Percentiles rank a stretch among this genome's conserved stretches.
Conservation (phyloP, 495 filamentous ascomycete genomes). For the Bombardia bombarda region DNA sequence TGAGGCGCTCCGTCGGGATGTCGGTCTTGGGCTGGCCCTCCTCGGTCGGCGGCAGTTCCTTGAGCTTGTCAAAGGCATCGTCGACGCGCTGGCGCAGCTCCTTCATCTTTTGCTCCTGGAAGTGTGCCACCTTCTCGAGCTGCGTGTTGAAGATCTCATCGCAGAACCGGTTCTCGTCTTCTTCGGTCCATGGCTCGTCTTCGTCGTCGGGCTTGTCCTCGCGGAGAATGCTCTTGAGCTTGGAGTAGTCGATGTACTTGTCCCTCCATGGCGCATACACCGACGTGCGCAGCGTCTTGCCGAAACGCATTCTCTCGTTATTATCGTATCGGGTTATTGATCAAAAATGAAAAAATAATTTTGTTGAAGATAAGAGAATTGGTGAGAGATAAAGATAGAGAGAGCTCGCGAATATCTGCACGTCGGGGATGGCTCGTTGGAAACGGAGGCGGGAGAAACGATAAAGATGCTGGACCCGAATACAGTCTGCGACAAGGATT, state of each 20-base stretch:
- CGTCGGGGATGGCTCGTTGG: no score
- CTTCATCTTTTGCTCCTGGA: constrained; percentile 70
- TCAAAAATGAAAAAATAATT: no score
- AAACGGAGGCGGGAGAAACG: no score
- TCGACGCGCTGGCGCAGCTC: constrained; percentile 62
- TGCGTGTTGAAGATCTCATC: constrained; percentile 91
- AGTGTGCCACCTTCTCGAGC: constrained; percentile 88
- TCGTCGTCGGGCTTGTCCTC: constrained; percentile 59
- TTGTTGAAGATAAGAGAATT: no score
- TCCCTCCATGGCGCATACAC: constrained; percentile 85
- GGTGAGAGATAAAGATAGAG: no score
- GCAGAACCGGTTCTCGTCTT: constrained; percentile 90
- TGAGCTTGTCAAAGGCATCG: constrained; percentile 52
- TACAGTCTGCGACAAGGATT: no score
- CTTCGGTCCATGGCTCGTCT: constrained; percentile 72
- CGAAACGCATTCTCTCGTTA: constrained; percentile 70
- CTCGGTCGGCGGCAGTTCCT: constrained; percentile 40
- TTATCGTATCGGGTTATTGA: not conserved
- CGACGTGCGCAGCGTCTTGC: constrained; percentile 70
- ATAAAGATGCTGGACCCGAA: no score
- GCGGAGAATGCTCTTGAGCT: constrained; percentile 79
- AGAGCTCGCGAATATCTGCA: no score
- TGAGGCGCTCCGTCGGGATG: constrained; percentile 47
- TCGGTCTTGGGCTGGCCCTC: constrained; percentile 28
- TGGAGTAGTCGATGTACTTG: constrained; percentile 90